These are phyloP conservation scores for Tetrahymena malaccensis DNA, from an alignment of 73 alveolate genomes.

Conservation along the genomic window DNA sequence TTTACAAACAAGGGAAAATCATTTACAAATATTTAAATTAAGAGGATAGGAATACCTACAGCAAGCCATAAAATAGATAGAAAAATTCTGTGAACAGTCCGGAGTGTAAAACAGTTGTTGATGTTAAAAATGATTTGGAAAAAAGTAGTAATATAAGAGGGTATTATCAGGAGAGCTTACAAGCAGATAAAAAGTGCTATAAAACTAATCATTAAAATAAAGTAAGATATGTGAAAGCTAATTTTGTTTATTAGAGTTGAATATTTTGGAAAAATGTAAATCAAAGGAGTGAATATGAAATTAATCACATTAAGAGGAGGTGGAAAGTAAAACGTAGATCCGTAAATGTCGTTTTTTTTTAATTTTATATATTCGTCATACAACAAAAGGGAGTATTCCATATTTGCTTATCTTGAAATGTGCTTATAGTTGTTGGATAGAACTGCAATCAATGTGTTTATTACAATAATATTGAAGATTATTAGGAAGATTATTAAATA, in stretches of 20 bases:
- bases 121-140: background rate
- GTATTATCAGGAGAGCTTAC: background rate
- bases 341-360: background rate
- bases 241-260: background rate
- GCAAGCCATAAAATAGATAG: background rate
- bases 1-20: background rate
- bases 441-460: background rate
- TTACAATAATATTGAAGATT: background rate
- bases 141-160: background rate
- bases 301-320: background rate
- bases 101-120: background rate
- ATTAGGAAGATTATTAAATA: background rate
- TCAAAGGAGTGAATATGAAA: background rate
- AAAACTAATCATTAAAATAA: background rate
- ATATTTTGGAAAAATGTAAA: background rate
- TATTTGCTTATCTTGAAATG: background rate
- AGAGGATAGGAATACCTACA: background rate
- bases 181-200: background rate
- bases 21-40: background rate
- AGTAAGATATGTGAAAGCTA: background rate
- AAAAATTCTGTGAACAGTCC: background rate
- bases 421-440: background rate
- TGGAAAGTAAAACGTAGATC: background rate
- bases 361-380: background rate
- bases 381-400: background rate